Conservation (phyloP, 495 filamentous ascomycete genomes). For the Thermothielavioides terrestris region DNA sequence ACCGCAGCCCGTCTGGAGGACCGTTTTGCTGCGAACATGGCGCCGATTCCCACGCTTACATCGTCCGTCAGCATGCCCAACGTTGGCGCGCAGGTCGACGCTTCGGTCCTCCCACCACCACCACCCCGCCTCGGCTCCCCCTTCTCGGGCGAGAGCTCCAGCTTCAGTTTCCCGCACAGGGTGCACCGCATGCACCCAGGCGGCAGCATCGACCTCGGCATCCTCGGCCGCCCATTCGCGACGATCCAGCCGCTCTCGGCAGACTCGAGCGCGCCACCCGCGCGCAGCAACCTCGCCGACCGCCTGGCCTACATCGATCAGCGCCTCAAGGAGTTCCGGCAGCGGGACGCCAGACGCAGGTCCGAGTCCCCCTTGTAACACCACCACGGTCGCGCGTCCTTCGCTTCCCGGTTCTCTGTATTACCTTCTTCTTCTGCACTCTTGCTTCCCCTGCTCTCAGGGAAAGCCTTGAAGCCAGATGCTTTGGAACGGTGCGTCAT, state of each 20-base stretch:
- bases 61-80: constrained; percentile 18
- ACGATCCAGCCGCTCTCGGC: constrained; percentile 30
- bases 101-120: constrained; percentile 25
- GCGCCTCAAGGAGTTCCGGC: constrained; percentile 43
- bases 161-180: constrained; percentile 44
- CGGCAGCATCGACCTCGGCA: constrained; percentile 32
- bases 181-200: constrained; percentile 30
- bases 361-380: constrained; percentile 36
- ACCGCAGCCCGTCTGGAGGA: constrained; percentile 17
- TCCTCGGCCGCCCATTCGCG: constrained; percentile 39
- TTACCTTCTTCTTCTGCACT: no score
- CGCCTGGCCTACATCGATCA: constrained; percentile 46
- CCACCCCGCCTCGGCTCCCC: constrained; percentile 43
- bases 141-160: constrained; percentile 35
- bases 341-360: constrained; percentile 26
- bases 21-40: constrained; percentile 24
- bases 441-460: no score
- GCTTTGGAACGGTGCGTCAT: no score
- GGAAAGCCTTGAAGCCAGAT: no score
- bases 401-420: neutral
- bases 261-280: constrained; percentile 19
- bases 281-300: constrained; percentile 33
- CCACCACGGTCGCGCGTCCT: neutral
- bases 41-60: constrained; percentile 12
- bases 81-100: constrained; percentile 8